phyloP scores from a whole-genome alignment of 441 rosid genomes.

The Pelargonium myrrhifolium region DNA sequence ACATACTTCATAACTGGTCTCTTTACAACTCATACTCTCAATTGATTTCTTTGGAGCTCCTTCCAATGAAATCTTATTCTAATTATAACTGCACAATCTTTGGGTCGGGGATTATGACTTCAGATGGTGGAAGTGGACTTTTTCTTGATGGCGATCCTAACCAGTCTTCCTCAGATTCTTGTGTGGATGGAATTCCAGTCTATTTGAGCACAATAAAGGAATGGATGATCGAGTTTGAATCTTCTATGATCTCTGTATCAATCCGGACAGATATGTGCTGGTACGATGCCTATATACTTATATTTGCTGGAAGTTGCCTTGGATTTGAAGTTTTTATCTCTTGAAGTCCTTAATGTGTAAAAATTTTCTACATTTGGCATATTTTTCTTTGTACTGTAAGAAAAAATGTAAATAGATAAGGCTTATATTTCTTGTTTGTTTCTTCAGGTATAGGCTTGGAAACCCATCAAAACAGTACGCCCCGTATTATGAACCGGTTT shows the following conservation, averaged over 20 bases:
- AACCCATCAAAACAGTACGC: constrained; percentile 70
- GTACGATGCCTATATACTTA: constrained; percentile 26
- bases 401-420: no score
- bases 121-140: constrained; percentile 55
- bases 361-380: no score
- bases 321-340: background rate
- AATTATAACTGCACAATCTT: constrained; percentile 65
- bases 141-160: constrained; percentile 35
- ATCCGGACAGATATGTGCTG: constrained; percentile 75
- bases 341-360: no score
- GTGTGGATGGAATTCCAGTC: constrained; percentile 41
- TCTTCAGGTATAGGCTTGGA: constrained; percentile 71
- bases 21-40: constrained; percentile 61
- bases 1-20: constrained; percentile 71
- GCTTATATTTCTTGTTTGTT: background rate
- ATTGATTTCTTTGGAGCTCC: constrained; percentile 70
- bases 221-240: constrained; percentile 71
- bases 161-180: constrained; percentile 32
- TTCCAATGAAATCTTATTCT: constrained; percentile 62
- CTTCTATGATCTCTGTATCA: constrained; percentile 42
- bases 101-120: constrained; percentile 67
- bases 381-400: no score
- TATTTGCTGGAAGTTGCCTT: background rate
- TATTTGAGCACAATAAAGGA: constrained; percentile 68
- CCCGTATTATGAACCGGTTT: constrained; percentile 54